Percentiles rank a stretch among this genome's conserved stretches.
These are phyloP conservation scores for Neurospora sp. DNA, from an alignment of 495 filamentous ascomycete species.

Conservation along the genomic window DNA sequence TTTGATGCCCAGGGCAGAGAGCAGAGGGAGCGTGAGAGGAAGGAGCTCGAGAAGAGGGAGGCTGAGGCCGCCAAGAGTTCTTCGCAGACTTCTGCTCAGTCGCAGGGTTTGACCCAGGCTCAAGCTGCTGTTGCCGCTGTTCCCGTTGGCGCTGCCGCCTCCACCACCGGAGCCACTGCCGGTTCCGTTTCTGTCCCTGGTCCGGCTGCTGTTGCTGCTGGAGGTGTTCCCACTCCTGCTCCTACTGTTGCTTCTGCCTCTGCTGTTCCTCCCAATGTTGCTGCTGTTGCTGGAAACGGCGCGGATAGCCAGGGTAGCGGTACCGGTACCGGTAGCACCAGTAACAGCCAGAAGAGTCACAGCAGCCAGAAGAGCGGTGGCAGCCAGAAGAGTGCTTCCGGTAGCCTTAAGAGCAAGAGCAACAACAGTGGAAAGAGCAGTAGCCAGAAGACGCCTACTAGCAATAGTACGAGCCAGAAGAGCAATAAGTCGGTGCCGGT, in stretches of 20 bases:
- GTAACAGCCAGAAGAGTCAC: not conserved
- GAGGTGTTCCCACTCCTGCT: not conserved
- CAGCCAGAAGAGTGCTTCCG: not conserved
- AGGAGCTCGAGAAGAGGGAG: not conserved
- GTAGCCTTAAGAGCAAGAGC: not conserved
- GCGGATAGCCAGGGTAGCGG: not conserved
- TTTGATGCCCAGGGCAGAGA: slow-evolving; percentile 16
- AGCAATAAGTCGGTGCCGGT: not conserved
- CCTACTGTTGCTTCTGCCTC: not conserved
- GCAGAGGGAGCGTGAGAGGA: slow-evolving; percentile 1
- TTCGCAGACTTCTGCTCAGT: not conserved
- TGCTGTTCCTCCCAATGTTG: not conserved
- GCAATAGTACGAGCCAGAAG: not conserved
- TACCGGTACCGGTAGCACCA: not conserved
- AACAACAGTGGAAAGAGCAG: not conserved
- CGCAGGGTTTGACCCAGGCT: not conserved
- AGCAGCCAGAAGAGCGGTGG: not conserved
- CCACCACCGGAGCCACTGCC: not conserved
- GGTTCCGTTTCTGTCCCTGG: not conserved
- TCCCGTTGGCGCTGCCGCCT: not conserved
- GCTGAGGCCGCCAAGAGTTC: not conserved
- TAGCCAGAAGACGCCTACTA: not conserved
- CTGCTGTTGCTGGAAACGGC: not conserved
- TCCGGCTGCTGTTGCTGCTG: not conserved
- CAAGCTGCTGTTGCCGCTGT: not conserved